These are phyloP conservation scores for Wallacemonas collosoma DNA, from an alignment of 208 protist genomes.

Conservation along the genomic window DNA sequence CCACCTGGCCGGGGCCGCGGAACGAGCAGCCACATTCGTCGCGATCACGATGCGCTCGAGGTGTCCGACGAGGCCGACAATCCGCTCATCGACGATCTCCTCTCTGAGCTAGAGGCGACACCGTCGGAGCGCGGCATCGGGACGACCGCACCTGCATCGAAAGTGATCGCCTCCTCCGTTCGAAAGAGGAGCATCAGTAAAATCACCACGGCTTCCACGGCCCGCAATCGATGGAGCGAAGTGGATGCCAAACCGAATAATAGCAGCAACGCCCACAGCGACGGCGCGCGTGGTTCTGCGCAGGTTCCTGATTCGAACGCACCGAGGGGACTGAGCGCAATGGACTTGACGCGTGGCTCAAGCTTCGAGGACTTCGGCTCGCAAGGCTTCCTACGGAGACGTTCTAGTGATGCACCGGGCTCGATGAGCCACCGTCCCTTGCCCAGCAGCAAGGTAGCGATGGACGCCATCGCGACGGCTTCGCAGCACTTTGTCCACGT, in stretches of 20 bases:
- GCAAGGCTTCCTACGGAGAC: constrained; percentile 7
- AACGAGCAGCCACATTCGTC: constrained; percentile 9
- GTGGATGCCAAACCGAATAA: not conserved
- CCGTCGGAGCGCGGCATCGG: constrained; percentile 1
- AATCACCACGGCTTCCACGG: too few species aligned
- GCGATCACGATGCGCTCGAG: not conserved
- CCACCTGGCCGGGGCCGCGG: not conserved
- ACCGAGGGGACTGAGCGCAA: constrained; percentile 4
- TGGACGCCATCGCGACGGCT: constrained; percentile 33
- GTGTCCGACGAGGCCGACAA: not conserved
- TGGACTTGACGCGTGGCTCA: constrained; percentile 11
- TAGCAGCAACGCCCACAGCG: not conserved
- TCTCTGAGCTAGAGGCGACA: not conserved
- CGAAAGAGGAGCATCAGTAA: too few species aligned
- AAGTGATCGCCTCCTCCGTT: too few species aligned
- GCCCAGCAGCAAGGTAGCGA: constrained; percentile 12
- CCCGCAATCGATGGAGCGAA: not conserved
- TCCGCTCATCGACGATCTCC: constrained; percentile 19
- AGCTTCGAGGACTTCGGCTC: constrained; percentile 15
- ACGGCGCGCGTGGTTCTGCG: too few species aligned
- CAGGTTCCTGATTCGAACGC: constrained; percentile 9
- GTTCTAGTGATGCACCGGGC: constrained; percentile 4
- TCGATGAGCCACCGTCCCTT: not conserved
- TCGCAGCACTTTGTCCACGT: constrained; percentile 58
- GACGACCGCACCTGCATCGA: too few species aligned